Conservation (phyloP, 345 rosid genomes). For the Conringia planisiliqua region DNA sequence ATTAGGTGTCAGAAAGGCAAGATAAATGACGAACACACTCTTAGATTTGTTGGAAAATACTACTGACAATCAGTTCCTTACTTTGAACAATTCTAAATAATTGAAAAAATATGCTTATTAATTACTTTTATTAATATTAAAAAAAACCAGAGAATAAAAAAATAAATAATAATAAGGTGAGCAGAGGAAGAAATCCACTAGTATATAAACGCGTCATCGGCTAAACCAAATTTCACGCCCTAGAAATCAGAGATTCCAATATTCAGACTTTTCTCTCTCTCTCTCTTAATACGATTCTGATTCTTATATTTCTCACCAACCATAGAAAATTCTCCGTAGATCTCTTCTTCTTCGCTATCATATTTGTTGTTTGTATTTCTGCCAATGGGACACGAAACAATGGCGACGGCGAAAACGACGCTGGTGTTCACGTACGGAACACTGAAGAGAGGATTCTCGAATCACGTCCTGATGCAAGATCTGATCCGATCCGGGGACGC, state of each 20-base stretch:
- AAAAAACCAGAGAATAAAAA: background rate
- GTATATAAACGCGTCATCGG: constrained; percentile 31
- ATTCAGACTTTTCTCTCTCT: background rate
- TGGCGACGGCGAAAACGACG: constrained; percentile 31
- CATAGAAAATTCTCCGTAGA: background rate
- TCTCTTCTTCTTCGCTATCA: background rate
- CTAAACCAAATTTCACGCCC: background rate
- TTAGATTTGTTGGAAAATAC: no score
- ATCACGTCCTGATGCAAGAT: constrained; percentile 63
- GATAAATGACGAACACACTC: background rate
- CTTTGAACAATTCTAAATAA: background rate
- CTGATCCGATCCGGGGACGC: constrained; percentile 71
- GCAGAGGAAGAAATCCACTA: constrained; percentile 3
- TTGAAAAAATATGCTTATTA: background rate
- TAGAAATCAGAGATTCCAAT: constrained; percentile 27
- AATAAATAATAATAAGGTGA: background rate
- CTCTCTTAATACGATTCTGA: constrained; percentile 21
- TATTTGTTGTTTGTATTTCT: background rate
- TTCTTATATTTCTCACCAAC: constrained; percentile 26
- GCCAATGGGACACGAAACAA: constrained; percentile 23
- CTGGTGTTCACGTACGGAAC: constrained; percentile 81
- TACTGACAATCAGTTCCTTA: no score
- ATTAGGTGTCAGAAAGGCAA: background rate
- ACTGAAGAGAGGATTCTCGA: constrained; percentile 68
- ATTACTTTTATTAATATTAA: background rate